Evolutionary conservation across 192 early-diverging fungal species (phyloP).

Genomic region (Coemansia sp.): DNA sequence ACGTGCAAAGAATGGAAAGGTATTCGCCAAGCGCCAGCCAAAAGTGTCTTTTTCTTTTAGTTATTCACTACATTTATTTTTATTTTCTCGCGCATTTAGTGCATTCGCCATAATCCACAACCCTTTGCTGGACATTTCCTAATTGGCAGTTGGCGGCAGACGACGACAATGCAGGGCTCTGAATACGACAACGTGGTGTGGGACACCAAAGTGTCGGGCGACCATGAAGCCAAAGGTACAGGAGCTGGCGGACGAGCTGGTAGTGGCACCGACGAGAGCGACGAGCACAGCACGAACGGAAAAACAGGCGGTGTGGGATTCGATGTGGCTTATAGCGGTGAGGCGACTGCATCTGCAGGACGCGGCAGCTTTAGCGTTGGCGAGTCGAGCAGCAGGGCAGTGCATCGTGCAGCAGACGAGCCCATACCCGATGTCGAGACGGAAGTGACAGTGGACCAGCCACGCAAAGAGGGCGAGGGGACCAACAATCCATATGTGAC

Average conservation of each 20-base stretch:
- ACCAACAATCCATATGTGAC: constrained; percentile 75
- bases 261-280: constrained; percentile 6
- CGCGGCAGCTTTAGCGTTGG: constrained; percentile 3
- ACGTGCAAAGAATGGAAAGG: not conserved
- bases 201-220: constrained; percentile 40
- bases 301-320: constrained; percentile 3
- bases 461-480: constrained; percentile 90
- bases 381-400: constrained; percentile 17
- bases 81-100: constrained; percentile 1
- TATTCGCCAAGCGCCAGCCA: not conserved
- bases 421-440: constrained; percentile 33
- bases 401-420: constrained; percentile 6
- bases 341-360: constrained; percentile 5
- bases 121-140: not conserved
- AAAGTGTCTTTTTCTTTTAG: constrained; percentile 2
- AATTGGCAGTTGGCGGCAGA: not conserved
- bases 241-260: not conserved
- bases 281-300: constrained; percentile 8
- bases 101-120: not conserved
- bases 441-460: constrained; percentile 67
- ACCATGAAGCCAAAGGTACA: constrained; percentile 22
- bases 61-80: not conserved
- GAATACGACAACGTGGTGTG: constrained; percentile 54
- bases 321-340: constrained; percentile 37
- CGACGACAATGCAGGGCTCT: constrained; percentile 39